Percentiles rank a stretch among this genome's conserved stretches.
These are phyloP conservation scores for Lactarius trivialis DNA, from an alignment of 768 basidiomycete genomes.

Conservation along the genomic window DNA sequence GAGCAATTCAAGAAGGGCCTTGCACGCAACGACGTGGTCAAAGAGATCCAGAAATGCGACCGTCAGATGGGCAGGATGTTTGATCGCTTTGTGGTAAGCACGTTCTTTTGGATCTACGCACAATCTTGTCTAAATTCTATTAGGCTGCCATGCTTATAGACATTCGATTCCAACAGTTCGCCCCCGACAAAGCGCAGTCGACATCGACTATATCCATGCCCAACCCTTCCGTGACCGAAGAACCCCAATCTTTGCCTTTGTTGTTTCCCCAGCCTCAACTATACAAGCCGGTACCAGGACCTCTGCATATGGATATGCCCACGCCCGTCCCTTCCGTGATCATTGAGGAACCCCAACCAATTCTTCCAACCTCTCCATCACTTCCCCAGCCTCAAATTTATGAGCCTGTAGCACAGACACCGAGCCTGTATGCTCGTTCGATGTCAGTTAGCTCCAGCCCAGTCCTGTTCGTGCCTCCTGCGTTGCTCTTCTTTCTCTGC, in stretches of 20 bases:
- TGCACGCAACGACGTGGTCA: conserved; percentile 7
- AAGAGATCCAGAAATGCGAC: conserved; percentile 11
- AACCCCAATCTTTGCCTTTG: background rate
- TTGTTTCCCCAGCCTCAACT: background rate
- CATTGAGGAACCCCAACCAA: background rate
- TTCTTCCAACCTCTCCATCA: background rate
- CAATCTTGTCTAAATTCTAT: background rate
- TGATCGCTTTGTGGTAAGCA: conserved; percentile 9
- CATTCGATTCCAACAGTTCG: conserved; percentile 11
- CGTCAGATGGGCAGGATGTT: conserved; percentile 15
- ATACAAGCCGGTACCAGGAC: background rate
- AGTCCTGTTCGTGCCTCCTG: background rate
- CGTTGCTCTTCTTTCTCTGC: background rate
- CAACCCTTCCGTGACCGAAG: background rate
- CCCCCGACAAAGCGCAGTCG: conserved; percentile 4
- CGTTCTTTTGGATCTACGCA: background rate
- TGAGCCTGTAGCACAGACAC: background rate
- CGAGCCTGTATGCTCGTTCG: background rate
- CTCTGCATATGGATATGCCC: no score
- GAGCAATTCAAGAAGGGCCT: conserved; percentile 13
- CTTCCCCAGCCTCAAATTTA: background rate
- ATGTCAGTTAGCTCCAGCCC: background rate
- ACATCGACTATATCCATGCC: background rate
- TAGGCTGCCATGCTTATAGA: conserved; percentile 11
- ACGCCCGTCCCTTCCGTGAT: background rate